These are phyloP conservation scores for Paecilomyces formosus DNA, from an alignment of 2,329 filamentous ascomycete species.

Conservation along the genomic window DNA sequence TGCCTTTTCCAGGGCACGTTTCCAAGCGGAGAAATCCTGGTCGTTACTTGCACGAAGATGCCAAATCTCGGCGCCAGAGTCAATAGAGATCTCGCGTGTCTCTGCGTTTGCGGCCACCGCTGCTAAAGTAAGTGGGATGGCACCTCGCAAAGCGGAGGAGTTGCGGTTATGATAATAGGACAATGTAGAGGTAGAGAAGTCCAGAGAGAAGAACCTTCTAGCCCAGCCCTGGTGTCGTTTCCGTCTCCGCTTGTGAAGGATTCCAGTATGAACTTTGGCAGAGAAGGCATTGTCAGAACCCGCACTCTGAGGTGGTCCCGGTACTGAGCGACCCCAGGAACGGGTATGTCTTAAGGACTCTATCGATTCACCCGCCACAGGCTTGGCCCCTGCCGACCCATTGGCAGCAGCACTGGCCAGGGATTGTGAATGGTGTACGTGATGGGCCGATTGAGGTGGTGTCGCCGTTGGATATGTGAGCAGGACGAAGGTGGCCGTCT, in stretches of 20 bases:
- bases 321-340: conserved; percentile 14
- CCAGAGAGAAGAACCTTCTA: conserved; percentile 87
- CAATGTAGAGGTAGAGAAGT: conserved; percentile 86
- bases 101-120: conserved; percentile 85
- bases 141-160: conserved; percentile 83
- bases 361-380: conserved; percentile 39
- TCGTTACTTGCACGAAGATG: conserved; percentile 77
- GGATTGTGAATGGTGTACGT: conserved; percentile 45
- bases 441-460: conserved; percentile 36
- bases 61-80: conserved; percentile 96
- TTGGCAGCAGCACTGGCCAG: conserved; percentile 37
- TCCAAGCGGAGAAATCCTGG: conserved; percentile 85
- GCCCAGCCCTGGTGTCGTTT: conserved; percentile 94
- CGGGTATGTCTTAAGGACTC: conserved; percentile 42
- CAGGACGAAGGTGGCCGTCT: conserved; percentile 89
- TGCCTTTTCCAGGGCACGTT: conserved; percentile 73
- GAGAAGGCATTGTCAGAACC: conserved; percentile 18
- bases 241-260: conserved; percentile 79
- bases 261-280: conserved; percentile 68
- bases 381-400: conserved; percentile 26
- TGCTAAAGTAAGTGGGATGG: conserved; percentile 84
- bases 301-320: conserved; percentile 13
- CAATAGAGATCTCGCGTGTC: conserved; percentile 86
- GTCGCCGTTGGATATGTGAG: conserved; percentile 82
- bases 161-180: conserved; percentile 96